Evolutionary conservation across 441 rosid genomes (phyloP).

Genomic region (Dalechampia spathulata): DNA sequence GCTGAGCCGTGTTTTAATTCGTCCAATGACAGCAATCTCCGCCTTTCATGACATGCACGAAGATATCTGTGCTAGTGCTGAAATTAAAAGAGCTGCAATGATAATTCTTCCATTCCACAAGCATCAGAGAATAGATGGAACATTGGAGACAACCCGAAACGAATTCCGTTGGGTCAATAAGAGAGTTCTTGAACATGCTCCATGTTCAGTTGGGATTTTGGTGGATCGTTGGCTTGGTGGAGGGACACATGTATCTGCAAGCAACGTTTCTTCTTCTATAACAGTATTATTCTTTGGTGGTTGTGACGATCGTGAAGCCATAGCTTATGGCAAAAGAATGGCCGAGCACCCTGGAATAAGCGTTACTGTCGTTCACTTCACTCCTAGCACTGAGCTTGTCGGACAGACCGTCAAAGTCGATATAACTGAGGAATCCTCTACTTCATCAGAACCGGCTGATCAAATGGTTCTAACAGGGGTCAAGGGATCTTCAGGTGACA

Average conservation of each 20-base stretch:
- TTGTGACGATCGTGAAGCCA: slow-evolving; percentile 62
- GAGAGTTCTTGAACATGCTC: slow-evolving; percentile 48
- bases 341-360: slow-evolving; percentile 84
- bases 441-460: background rate
- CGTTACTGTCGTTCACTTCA: slow-evolving; percentile 38
- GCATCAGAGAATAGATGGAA: slow-evolving; percentile 64
- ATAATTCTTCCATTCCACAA: slow-evolving; percentile 74
- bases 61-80: slow-evolving; percentile 61
- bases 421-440: slow-evolving; percentile 10
- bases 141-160: slow-evolving; percentile 47
- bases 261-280: slow-evolving; percentile 46
- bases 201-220: slow-evolving; percentile 79
- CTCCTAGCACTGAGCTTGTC: slow-evolving; percentile 23
- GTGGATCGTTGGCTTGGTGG: slow-evolving; percentile 91
- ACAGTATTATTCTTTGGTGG: slow-evolving; percentile 69
- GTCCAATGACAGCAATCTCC: slow-evolving; percentile 83
- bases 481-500: slow-evolving; percentile 7
- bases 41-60: slow-evolving; percentile 61
- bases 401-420: slow-evolving; percentile 19
- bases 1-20: slow-evolving; percentile 51
- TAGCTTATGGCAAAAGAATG: slow-evolving; percentile 72
- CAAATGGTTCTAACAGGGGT: slow-evolving; percentile 20
- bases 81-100: slow-evolving; percentile 55
- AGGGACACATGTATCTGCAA: slow-evolving; percentile 52
- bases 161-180: slow-evolving; percentile 50